These are phyloP conservation scores for Penicillium pulvis DNA, from an alignment of 495 filamentous ascomycete species.

Conservation along the genomic window DNA sequence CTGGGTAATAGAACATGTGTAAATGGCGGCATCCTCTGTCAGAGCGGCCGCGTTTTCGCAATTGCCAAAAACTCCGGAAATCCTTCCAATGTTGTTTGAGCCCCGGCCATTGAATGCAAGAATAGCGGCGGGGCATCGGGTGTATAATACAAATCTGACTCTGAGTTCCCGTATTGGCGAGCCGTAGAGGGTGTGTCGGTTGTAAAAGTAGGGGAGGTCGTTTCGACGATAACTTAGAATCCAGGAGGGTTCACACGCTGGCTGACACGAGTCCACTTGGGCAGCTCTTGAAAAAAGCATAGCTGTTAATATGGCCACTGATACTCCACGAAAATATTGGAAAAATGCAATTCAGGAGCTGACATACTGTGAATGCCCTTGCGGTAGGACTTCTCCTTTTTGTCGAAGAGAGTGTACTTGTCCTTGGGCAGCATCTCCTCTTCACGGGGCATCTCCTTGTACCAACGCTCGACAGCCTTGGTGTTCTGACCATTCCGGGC, in stretches of 20 bases:
- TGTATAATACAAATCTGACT: slow-evolving; percentile 40
- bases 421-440: slow-evolving; percentile 94
- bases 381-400: slow-evolving; percentile 91
- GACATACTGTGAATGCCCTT: slow-evolving; percentile 95
- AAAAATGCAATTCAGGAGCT: neutral
- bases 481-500: slow-evolving; percentile 66
- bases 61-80: slow-evolving; percentile 44
- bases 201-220: neutral
- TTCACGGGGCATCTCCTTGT: slow-evolving; percentile 92
- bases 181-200: slow-evolving; percentile 11
- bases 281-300: slow-evolving; percentile 61
- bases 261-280: slow-evolving; percentile 94
- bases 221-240: slow-evolving; percentile 58
- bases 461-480: slow-evolving; percentile 83
- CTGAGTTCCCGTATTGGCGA: slow-evolving; percentile 14
- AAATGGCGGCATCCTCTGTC: slow-evolving; percentile 21
- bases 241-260: slow-evolving; percentile 93
- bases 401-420: slow-evolving; percentile 97
- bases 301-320: slow-evolving; percentile 1
- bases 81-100: slow-evolving; percentile 31
- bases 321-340: slow-evolving; percentile 7
- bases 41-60: slow-evolving; percentile 28
- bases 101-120: slow-evolving; percentile 7
- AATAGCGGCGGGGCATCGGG: slow-evolving; percentile 11
- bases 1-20: slow-evolving; percentile 34